phyloP scores from a whole-genome alignment of 1,284 basidiomycete species.

The Flammula alnicola region DNA sequence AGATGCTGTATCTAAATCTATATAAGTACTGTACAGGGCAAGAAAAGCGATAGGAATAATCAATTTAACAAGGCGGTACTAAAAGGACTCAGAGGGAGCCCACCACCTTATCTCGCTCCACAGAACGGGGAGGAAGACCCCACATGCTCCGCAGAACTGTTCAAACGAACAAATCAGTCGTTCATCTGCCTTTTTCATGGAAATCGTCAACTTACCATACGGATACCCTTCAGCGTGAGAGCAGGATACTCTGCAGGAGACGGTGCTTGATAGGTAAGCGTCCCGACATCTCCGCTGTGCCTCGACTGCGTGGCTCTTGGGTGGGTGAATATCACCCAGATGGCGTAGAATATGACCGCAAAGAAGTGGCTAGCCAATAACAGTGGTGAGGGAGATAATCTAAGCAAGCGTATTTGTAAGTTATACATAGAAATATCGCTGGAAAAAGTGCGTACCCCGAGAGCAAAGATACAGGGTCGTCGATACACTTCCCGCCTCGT shows the following conservation, averaged over 20 bases:
- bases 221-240: neutral
- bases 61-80: too few species aligned
- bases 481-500: neutral
- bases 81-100: neutral
- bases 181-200: neutral
- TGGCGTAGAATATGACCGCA: slow-evolving; percentile 3
- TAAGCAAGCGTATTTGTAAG: too few species aligned
- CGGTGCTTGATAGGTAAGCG: neutral
- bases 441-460: too few species aligned
- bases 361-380: neutral
- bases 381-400: neutral
- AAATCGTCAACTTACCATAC: neutral
- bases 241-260: neutral
- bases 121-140: neutral
- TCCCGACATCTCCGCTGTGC: neutral
- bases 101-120: slow-evolving; percentile 7
- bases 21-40: too few species aligned
- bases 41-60: too few species aligned
- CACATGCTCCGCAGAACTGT: neutral
- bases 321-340: neutral
- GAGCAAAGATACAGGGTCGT: slow-evolving; percentile 2
- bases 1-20: too few species aligned
- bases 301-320: neutral
- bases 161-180: neutral
- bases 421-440: too few species aligned